Evolutionary conservation across 768 basidiomycete species (phyloP), one percentile per base, ranked within the genome.

Genomic region (Boletus coccyginus): DNA sequence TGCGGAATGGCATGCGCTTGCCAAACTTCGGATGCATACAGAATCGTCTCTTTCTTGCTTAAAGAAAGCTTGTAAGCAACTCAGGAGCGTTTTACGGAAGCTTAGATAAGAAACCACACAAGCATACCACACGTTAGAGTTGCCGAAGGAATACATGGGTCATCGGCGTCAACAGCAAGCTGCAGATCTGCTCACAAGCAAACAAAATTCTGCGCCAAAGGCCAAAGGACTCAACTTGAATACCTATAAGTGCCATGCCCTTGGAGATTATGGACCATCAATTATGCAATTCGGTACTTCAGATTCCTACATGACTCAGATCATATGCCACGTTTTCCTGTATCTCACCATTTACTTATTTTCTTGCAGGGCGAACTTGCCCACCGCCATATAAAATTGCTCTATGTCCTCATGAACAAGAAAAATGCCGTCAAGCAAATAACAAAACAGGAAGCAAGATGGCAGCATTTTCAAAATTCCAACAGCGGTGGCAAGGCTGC

Each of bases 1-100:
- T 3, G 65, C 63, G 5, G 65, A 63, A 17, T 78, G 75, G 76
- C 73, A 76, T 62, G 69, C 56, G 0, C 53, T 68, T 8, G 72
- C 66, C 0, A 77, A 76, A 50, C 61, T 76, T 7, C 64, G 69
- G 1, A 49, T 71, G 14, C 74, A 74, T 44, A 70, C 71, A 0
- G 55, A 63, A 7, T 17, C 11, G 53, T 69, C 33, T 32, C 69
- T 47, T 21, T 9, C 5, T 39, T 16, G 2, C 43, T 68, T 76
- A 2, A 62, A 31, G 17, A 33, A 43, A 3, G 48, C 17, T 56
- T 45, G 65, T 0, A 53, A 31, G 3, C 27, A 51, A 2, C 64
- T 76, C 5, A 69, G 72, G 1, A n/a, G 43, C 0, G 21, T 32
- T 8, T 32, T 76, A 13, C 61, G 67, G 3, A 17, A 59, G 7